Base-by-base conservation (phyloP, 495 filamentous ascomycete genomes). In the Pseudevernia furfuracea region DNA sequence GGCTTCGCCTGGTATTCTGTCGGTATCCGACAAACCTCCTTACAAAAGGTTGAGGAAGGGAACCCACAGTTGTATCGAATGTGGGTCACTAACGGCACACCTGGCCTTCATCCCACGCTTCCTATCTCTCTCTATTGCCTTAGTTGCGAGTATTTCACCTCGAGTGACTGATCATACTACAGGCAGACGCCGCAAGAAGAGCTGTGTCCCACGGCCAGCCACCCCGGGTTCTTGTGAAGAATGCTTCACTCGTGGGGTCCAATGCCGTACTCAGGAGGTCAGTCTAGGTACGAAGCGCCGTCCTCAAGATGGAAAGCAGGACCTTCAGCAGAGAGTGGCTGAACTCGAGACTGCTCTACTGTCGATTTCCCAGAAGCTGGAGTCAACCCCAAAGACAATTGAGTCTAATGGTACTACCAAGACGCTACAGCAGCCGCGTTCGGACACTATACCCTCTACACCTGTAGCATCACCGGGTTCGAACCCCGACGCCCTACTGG, bases 21-120 rank as follows among this genome's bases (percentile, higher is more conserved):
- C 75, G 72, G 74, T 75, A 71, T 76, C 73, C 72, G 74, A 61
- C 37, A 38, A 61, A 57, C 58, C 28, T 21, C 39, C 56, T 12
- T 25, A 11, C 7, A 79, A 80, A 65, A 80, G 76, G 67, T 72
- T 83, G 49, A 78, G 82, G 36, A 84, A 82, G 65, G 81, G 81
- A 17, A 84, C 81, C 15, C 76, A 78, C 63, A 82, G 80, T 67
- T 84, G 81, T 62, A 81, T 76, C 77, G 81, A 83, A 75, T 84
- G 80, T 81, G 72, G 72, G 62, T 43, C 49, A 15, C 34, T 10
- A 9, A 19, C 2, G 3, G 23, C 48, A 0, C 25, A 1, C 6
- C 43, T n/a, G 43, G 43, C 23, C 4, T 28, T 4, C 23, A 1
- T 4, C 14, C 14, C 3, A 25, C 23, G 1, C 4, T 28, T 23